phyloP scores from a whole-genome alignment of 305 asterid species.

The Fraxinus paxiana region DNA sequence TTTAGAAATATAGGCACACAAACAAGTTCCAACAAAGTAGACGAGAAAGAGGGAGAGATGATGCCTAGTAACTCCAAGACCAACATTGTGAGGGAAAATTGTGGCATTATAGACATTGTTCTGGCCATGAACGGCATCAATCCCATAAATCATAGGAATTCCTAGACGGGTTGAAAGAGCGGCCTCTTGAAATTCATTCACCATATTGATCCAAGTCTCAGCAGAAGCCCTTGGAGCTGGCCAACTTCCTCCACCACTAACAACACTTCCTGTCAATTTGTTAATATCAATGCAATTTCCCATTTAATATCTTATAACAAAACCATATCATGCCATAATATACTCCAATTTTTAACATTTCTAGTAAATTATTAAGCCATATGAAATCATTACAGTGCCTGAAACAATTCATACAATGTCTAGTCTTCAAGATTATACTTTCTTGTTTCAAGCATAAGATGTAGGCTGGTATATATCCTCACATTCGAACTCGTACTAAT shows the following conservation, averaged over 20 bases:
- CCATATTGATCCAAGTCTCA: conserved; percentile 27
- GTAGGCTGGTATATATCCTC: not conserved
- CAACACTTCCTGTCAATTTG: conserved; percentile 22
- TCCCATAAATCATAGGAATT: conserved; percentile 31
- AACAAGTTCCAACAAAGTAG: not conserved
- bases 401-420: not conserved
- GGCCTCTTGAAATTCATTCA: conserved; percentile 27
- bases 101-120: conserved; percentile 50
- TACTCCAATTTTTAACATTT: not conserved
- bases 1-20: not conserved
- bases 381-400: not conserved
- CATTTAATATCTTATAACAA: not conserved
- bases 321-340: not conserved
- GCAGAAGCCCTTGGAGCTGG: conserved; percentile 27
- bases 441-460: not conserved
- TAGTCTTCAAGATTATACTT: not conserved
- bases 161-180: conserved; percentile 32
- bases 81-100: conserved; percentile 61
- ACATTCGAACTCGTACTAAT: not conserved
- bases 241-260: conserved; percentile 31
- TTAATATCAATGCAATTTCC: not conserved
- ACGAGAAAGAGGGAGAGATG: not conserved
- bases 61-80: conserved; percentile 54
- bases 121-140: conserved; percentile 45
- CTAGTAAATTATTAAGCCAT: not conserved